phyloP scores from a whole-genome alignment of 169 alveolate genomes.

The Pseudocohnilembus persalinus region DNA sequence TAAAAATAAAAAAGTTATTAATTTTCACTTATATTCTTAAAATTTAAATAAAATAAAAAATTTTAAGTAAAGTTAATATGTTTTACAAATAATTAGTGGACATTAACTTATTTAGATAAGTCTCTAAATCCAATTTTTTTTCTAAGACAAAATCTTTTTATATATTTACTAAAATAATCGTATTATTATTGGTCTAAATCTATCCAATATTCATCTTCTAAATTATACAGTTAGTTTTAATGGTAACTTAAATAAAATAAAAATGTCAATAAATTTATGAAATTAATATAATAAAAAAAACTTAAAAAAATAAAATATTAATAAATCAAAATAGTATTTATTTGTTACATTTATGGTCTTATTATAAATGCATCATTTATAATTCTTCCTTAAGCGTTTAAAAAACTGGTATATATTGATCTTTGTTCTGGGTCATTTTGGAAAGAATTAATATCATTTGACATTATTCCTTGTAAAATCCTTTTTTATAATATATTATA shows the following conservation, averaged over 20 bases:
- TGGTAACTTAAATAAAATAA: not conserved
- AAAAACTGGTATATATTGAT: conserved; percentile 9
- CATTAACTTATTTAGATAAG: not conserved
- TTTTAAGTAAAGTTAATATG: not conserved
- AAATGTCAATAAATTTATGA: too few relatives aligned
- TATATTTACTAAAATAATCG: conserved; percentile 9
- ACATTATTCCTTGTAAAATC: conserved; percentile 13
- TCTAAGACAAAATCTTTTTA: conserved; percentile 24
- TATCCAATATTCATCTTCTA: conserved; percentile 20
- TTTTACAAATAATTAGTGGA: conserved; percentile 3
- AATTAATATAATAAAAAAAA: not conserved
- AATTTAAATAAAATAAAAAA: not conserved
- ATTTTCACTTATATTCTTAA: not conserved
- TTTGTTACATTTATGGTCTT: conserved; percentile 22
- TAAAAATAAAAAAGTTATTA: not conserved
- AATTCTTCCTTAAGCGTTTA: conserved; percentile 25
- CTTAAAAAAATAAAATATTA: too few relatives aligned
- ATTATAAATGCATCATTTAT: conserved; percentile 8
- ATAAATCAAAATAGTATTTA: too few relatives aligned
- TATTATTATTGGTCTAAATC: conserved; percentile 7
- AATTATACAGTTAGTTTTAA: not conserved
- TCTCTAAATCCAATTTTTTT: conserved; percentile 1
- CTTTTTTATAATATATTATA: not conserved
- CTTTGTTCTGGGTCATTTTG: not conserved
- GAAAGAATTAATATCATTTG: conserved; percentile 15